A percentile compares a stretch with the other conserved stretches of the same genome.
phyloP scores from a whole-genome alignment of 768 basidiomycete genomes.

The Naganishia friedmannii region DNA sequence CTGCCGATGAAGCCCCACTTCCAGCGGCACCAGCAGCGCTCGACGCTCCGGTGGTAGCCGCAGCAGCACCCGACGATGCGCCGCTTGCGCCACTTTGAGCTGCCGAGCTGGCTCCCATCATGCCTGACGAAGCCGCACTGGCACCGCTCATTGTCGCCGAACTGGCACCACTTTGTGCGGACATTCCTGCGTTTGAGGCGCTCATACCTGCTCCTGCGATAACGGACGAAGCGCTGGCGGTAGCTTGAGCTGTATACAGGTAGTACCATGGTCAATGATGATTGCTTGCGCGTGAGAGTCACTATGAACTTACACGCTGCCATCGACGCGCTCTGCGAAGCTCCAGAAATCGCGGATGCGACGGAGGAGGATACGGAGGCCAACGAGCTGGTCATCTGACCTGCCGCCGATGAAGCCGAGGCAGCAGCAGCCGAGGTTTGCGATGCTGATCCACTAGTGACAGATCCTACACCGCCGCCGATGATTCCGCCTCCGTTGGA shows the following conservation, averaged over 20 bases:
- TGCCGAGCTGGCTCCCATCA: background rate
- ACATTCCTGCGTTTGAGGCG: background rate
- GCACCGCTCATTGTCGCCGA: conserved; percentile 12
- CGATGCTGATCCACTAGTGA: background rate
- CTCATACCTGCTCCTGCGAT: background rate
- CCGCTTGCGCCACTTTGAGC: conserved; percentile 20
- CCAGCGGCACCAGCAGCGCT: background rate
- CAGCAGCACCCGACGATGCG: conserved; percentile 25
- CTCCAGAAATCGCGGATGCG: conserved; percentile 17
- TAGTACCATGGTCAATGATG: too few species aligned
- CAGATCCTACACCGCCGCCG: conserved; percentile 29
- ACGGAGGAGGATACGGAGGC: conserved; percentile 22
- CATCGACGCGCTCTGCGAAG: conserved; percentile 12
- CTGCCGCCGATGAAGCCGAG: conserved; percentile 25
- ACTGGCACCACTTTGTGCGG: conserved; percentile 27
- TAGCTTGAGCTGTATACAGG: background rate
- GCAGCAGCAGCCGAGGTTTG: background rate
- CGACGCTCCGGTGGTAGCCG: background rate
- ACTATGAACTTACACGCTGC: conserved; percentile 4
- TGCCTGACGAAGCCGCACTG: conserved; percentile 10
- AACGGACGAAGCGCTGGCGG: conserved; percentile 18
- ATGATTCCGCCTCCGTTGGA: conserved; percentile 22
- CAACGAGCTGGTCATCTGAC: conserved; percentile 4
- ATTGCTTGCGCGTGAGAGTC: background rate
- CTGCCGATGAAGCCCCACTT: background rate